Conservation (phyloP, 129 eudicot genomes). For the Flaveria brownii region DNA sequence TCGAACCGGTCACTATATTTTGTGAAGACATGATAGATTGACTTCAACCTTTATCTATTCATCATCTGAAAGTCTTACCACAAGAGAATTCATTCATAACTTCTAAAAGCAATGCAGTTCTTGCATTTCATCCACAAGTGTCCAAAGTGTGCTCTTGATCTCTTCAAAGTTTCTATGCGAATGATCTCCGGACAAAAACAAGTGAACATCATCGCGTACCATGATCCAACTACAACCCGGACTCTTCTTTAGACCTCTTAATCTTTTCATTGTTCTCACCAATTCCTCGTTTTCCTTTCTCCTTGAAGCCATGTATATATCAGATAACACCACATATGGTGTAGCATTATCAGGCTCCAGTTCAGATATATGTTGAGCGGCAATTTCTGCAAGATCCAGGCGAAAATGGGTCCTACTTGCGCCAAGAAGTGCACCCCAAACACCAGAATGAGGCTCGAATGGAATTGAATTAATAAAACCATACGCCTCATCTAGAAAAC, state of each 20-base stretch:
- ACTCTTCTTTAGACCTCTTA: slow-evolving; percentile 55
- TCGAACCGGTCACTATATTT: not conserved
- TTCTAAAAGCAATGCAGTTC: slow-evolving; percentile 1
- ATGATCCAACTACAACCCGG: slow-evolving; percentile 81
- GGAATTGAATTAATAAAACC: slow-evolving; percentile 57
- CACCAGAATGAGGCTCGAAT: slow-evolving; percentile 63
- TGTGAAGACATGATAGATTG: not conserved
- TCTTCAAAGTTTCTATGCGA: slow-evolving; percentile 43
- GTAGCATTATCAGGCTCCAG: slow-evolving; percentile 74
- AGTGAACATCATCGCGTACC: slow-evolving; percentile 37
- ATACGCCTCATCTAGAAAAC: slow-evolving; percentile 66
- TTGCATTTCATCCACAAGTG: slow-evolving; percentile 37
- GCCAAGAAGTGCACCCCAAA: slow-evolving; percentile 94
- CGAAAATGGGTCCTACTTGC: slow-evolving; percentile 58
- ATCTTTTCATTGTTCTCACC: slow-evolving; percentile 47
- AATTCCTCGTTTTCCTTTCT: slow-evolving; percentile 47
- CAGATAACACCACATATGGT: slow-evolving; percentile 73
- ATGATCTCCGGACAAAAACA: slow-evolving; percentile 58
- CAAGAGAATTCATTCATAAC: not conserved
- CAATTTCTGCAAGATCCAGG: slow-evolving; percentile 72
- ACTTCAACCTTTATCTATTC: too few relatives aligned
- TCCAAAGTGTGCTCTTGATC: slow-evolving; percentile 37
- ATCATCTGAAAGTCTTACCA: too few relatives aligned
- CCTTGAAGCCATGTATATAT: slow-evolving; percentile 47
- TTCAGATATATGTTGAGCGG: slow-evolving; percentile 45